Percentiles rank a stretch among this genome's conserved stretches.
These are phyloP conservation scores for Fusarium sp. DNA, from an alignment of 2,329 filamentous ascomycete genomes.

Conservation along the genomic window DNA sequence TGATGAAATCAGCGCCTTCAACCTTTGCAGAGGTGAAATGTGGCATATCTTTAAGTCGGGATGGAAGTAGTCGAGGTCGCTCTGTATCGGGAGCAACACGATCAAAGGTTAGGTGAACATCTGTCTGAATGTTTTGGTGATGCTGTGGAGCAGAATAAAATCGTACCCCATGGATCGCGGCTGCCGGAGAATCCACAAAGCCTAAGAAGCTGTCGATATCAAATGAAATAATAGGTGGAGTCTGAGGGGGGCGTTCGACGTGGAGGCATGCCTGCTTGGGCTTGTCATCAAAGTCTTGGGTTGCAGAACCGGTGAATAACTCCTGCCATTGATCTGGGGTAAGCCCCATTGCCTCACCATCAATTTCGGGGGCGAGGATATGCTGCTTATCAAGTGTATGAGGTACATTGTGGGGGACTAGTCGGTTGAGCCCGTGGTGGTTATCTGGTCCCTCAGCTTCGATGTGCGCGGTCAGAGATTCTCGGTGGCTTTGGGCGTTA, in stretches of 20 bases:
- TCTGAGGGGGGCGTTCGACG: background rate
- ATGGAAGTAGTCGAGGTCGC: background rate
- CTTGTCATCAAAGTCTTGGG: background rate
- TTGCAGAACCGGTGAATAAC: background rate
- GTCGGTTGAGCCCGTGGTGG: background rate
- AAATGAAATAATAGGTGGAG: background rate
- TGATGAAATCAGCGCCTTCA: constrained; percentile 9
- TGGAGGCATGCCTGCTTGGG: background rate
- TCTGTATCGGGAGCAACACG: background rate
- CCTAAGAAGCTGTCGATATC: constrained; percentile 11
- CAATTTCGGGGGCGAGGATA: background rate
- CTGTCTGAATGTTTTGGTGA: constrained; percentile 5
- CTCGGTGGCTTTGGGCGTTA: background rate
- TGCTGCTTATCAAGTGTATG: background rate
- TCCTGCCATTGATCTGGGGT: background rate
- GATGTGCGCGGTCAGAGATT: background rate
- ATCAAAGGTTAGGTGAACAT: background rate
- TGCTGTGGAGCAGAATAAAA: constrained; percentile 19
- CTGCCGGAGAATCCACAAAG: constrained; percentile 5
- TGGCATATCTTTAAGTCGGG: constrained; percentile 15
- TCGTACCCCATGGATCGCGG: constrained; percentile 1
- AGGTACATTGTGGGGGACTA: background rate
- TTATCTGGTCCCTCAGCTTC: background rate
- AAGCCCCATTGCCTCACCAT: background rate
- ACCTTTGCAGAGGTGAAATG: constrained; percentile 11